Evolutionary conservation across 2,329 filamentous ascomycete genomes (phyloP), one percentile per base, ranked within the genome.

Genomic region (Phaeosphaeria sp.): DNA sequence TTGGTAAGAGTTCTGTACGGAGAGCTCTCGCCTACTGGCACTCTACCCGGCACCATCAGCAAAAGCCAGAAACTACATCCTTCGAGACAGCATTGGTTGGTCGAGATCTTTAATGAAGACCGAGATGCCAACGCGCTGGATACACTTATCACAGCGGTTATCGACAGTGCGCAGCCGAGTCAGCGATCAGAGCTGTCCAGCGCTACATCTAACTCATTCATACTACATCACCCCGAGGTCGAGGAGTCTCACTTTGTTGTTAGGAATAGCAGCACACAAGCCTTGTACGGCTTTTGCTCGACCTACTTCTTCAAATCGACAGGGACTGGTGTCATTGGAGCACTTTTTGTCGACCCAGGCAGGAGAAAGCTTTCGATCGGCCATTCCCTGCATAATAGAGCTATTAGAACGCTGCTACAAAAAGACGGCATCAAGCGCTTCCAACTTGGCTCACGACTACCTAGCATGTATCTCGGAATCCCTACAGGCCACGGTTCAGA

Each of bases 81-180:
- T 68, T 93, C 92, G n/a, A 87, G 91, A 59, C 93, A 97, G 71
- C 92, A 96, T 68, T 98, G 94, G 94, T 86, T 98, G 1, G 93
- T 97, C 0, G 94, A 97, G 72, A 88, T 86, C 46, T 98, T 93
- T 80, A 90, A 93, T 68, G 87, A 89, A 57, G 88, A 91, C 41
- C 85, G 93, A 55, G 94, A 98, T 72, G 82, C 84, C 1, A 80
- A 85, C 48, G 90, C 88, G 0, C 81, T 98, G 6, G 87, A 94
- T 58, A 88, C 86, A n/a, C 82, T 98, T 9, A 83, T 97, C 48
- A 85, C 86, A 54, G 83, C 87, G 3, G 83, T 94, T 2, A 87
- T 90, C 46, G 88, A 91, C 74, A 74, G 85, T 20, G 87, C 85
- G 51, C 83, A 86, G 1, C 88, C 89, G 0, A 87, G 86, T 33